Percentiles rank a stretch among this genome's conserved stretches.
Conservation (phyloP, 2,329 filamentous ascomycete genomes). For the Colletotrichum destructivum region DNA sequence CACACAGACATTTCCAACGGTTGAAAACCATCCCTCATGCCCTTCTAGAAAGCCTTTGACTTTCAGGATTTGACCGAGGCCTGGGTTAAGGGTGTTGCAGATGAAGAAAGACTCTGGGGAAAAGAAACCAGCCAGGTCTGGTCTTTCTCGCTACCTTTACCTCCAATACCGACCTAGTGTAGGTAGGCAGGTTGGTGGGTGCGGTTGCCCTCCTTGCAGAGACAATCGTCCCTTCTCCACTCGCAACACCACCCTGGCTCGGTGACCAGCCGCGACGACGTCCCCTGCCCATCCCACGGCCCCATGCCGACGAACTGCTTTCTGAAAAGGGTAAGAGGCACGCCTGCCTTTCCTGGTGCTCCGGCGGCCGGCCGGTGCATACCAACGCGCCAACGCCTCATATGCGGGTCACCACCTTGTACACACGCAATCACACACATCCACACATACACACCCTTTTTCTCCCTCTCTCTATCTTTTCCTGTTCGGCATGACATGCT, state of each 20-base stretch:
- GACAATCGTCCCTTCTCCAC: neutral
- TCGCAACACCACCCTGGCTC: slow-evolving; percentile 19
- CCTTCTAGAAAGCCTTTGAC: slow-evolving; percentile 11
- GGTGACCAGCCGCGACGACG: slow-evolving; percentile 25
- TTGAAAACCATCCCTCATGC: neutral
- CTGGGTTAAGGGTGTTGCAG: neutral
- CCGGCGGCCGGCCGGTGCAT: neutral
- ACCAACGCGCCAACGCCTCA: neutral
- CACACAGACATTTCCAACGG: neutral
- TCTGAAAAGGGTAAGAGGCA: slow-evolving; percentile 34
- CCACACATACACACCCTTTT: neutral
- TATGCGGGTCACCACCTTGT: slow-evolving; percentile 12
- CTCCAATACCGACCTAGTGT: neutral
- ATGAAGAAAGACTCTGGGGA: neutral
- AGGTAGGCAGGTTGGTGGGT: no score
- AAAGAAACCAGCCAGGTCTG: neutral
- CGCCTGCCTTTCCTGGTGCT: neutral
- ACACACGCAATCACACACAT: neutral
- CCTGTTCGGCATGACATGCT: neutral
- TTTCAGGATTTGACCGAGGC: neutral
- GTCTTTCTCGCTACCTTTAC: neutral
- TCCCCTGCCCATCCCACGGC: slow-evolving; percentile 12
- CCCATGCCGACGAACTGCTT: slow-evolving; percentile 35
- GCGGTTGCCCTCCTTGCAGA: slow-evolving; percentile 6
- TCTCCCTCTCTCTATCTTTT: neutral